Percentiles rank a stretch among this genome's conserved stretches.
These are phyloP conservation scores for Sequoia sempervirens DNA, from an alignment of 75 land plant species.

Conservation along the genomic window DNA sequence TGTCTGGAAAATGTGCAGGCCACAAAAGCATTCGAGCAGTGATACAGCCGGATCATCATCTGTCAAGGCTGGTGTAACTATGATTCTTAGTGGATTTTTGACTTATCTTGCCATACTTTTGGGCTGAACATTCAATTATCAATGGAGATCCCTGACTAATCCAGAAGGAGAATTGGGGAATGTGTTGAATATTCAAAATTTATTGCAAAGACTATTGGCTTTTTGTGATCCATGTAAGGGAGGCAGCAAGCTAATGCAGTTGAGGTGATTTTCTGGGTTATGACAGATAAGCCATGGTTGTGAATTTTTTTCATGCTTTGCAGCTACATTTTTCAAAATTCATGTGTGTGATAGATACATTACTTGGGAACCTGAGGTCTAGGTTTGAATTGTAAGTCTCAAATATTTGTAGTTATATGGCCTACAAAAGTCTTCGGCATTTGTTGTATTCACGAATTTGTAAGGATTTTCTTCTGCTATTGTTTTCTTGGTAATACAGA, in stretches of 20 bases:
- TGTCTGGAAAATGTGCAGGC: slow-evolving; percentile 1
- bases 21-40: not conserved
- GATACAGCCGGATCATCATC: not conserved
- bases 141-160: not conserved
- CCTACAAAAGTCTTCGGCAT: not conserved
- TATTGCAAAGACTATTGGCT: slow-evolving; percentile 4
- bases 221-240: not conserved
- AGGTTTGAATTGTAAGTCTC: slow-evolving; percentile 6
- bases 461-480: slow-evolving; percentile 5
- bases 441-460: slow-evolving; percentile 9
- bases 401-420: slow-evolving; percentile 5
- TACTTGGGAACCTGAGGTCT: not conserved
- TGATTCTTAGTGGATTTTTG: slow-evolving; percentile 1
- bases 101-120: not conserved
- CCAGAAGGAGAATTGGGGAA: not conserved
- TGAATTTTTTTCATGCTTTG: slow-evolving; percentile 8
- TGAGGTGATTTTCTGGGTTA: not conserved
- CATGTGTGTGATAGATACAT: not conserved
- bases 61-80: not conserved
- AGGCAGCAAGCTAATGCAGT: not conserved
- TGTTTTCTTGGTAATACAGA: not conserved
- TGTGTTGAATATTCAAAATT: not conserved
- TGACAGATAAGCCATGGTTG: slow-evolving; percentile 9
- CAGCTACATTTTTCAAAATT: not conserved
- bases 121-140: not conserved